These are phyloP conservation scores for Populus hybrid DNA, from an alignment of 441 rosid genomes.

Conservation along the genomic window DNA sequence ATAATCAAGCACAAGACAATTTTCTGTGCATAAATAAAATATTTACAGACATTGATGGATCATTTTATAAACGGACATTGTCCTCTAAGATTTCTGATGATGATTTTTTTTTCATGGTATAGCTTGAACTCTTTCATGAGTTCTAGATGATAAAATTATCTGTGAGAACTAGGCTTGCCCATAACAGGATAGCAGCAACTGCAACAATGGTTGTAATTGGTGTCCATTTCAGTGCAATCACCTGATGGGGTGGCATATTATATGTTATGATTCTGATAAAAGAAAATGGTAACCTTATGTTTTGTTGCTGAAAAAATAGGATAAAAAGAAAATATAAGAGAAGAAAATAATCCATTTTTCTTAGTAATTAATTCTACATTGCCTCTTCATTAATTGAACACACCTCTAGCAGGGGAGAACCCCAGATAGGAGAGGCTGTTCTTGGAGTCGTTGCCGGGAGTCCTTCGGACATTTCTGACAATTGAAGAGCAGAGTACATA, in stretches of 20 bases:
- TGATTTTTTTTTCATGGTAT: background rate
- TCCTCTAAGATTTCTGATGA: background rate
- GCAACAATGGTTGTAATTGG: slow-evolving; percentile 37
- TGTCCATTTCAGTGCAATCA: slow-evolving; percentile 53
- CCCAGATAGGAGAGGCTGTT: slow-evolving; percentile 31
- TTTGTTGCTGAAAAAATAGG: background rate
- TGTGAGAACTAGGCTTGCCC: slow-evolving; percentile 32
- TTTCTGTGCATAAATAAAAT: too few relatives aligned
- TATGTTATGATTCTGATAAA: background rate
- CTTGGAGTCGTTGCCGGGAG: slow-evolving; percentile 7
- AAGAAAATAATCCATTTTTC: background rate
- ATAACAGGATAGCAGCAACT: slow-evolving; percentile 36
- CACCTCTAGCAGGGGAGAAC: slow-evolving; percentile 48
- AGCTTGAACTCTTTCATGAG: background rate
- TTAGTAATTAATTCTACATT: background rate
- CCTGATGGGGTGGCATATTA: slow-evolving; percentile 24
- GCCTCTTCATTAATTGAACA: background rate
- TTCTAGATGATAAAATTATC: slow-evolving; percentile 37
- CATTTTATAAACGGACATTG: background rate
- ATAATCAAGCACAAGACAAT: background rate
- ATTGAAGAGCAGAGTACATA: background rate
- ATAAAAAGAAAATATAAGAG: background rate
- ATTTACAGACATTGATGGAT: background rate
- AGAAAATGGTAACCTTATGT: background rate
- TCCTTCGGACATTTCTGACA: slow-evolving; percentile 31